Base-by-base conservation (phyloP, 192 early-diverging fungal species). In the Coemansia sp. region DNA sequence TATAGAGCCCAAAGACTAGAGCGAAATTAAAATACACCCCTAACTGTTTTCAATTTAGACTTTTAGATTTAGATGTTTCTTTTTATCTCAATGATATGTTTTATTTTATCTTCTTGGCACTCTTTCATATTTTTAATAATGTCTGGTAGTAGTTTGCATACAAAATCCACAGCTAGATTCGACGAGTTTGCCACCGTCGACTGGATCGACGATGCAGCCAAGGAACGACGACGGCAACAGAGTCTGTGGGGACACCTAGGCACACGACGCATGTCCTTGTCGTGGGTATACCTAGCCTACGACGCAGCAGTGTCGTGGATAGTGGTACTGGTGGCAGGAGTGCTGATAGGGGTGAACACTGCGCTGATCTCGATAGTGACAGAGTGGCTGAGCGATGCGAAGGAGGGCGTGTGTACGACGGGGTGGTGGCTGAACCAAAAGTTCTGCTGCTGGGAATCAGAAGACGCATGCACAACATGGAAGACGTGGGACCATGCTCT, bases 381-480 rank as follows among this genome's bases (percentile, higher is more conserved):
- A 16, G 94, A 95, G 53, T 97, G 95, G 94, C 85, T 97, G 13
- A 93, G 89, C 62, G 94, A 97, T 77, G 85, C 91, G 57, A 92
- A 94, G 70, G 66, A 93, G 17, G 96, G 96, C 1, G 91, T 92
- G 70, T 97, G 96, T 68, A 75, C 77, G 29, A 81, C 69, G 24
- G 91, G 87, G 0, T 95, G 95, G 94, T 97, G 95, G 88, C 73
- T 97, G 24, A 93, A 93, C 71, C 89, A 91, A 69, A 92, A 91
- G 74, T 95, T 97, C 70, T 98, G 97, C 79, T 98, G 97, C 76
- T 93, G 91, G 92, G 87, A 87, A 41, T 46, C 57, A 9, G 78
- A 74, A 24, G 57, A 39, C 6, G 17, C 34, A 1, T 97, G 95
- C 65, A 80, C 84, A 7, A 62, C 85, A 21, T 96, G 93, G 94